These are phyloP conservation scores for Xeromyces bisporus DNA, from an alignment of 495 filamentous ascomycete genomes.

Conservation along the genomic window DNA sequence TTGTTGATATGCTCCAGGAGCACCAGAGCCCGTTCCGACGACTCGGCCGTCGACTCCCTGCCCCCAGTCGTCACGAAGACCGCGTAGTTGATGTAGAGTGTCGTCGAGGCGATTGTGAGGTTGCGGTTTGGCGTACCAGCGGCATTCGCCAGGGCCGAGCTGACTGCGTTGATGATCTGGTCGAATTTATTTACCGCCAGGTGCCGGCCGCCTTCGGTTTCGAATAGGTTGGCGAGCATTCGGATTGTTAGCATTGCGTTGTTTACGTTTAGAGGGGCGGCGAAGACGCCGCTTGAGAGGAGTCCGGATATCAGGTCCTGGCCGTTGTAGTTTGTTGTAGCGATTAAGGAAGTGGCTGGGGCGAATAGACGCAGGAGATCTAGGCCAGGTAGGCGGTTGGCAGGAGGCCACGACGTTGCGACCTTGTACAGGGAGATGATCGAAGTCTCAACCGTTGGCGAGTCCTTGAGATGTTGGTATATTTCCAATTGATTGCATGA, in stretches of 20 bases:
- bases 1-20: constrained; percentile 46
- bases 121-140: constrained; percentile 51
- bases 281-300: constrained; percentile 37
- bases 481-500: constrained; percentile 42
- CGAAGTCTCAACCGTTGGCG: constrained; percentile 23
- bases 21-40: constrained; percentile 38
- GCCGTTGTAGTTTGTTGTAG: constrained; percentile 39
- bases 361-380: constrained; percentile 72
- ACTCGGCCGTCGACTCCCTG: constrained; percentile 18
- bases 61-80: constrained; percentile 36
- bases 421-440: constrained; percentile 48
- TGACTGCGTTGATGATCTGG: constrained; percentile 33
- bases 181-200: constrained; percentile 44
- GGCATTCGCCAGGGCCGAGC: constrained; percentile 25
- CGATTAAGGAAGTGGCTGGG: constrained; percentile 42
- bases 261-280: constrained; percentile 41
- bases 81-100: constrained; percentile 73
- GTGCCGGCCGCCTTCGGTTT: constrained; percentile 49
- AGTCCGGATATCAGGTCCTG: constrained; percentile 32
- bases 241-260: constrained; percentile 76
- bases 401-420: constrained; percentile 57
- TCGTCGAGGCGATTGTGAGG: constrained; percentile 62
- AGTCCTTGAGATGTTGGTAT: constrained; percentile 16
- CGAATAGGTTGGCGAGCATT: constrained; percentile 74
- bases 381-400: constrained; percentile 62